These are phyloP conservation scores for Eragrostis curvula DNA, from an alignment of 176 grass and related monocot species.

Conservation along the genomic window DNA sequence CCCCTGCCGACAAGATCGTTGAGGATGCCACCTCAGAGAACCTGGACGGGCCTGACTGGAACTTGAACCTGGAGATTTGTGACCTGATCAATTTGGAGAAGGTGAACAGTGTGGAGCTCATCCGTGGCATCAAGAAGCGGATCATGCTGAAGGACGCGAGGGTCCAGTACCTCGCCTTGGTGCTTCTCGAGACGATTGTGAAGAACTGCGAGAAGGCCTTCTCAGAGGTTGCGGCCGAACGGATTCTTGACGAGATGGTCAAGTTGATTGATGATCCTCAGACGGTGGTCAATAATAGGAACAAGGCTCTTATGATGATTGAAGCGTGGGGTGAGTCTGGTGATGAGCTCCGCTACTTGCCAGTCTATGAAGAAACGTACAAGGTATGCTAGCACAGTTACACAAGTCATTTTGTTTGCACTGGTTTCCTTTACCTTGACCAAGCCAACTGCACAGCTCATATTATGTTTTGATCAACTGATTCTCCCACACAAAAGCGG, in stretches of 20 bases:
- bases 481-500: neutral
- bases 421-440: neutral
- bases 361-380: slow-evolving; percentile 93
- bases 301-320: slow-evolving; percentile 79
- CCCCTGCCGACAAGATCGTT: slow-evolving; percentile 75
- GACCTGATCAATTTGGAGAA: slow-evolving; percentile 79
- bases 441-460: neutral
- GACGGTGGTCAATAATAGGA: slow-evolving; percentile 85
- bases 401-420: neutral
- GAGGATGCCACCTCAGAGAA: slow-evolving; percentile 84
- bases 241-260: slow-evolving; percentile 93
- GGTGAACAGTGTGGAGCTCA: slow-evolving; percentile 73
- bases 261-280: slow-evolving; percentile 90
- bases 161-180: slow-evolving; percentile 80
- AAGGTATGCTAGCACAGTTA: slow-evolving; percentile 53
- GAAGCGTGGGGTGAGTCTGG: slow-evolving; percentile 88
- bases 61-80: slow-evolving; percentile 83
- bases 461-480: slow-evolving; percentile 1
- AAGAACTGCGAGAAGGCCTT: slow-evolving; percentile 97
- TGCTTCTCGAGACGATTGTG: slow-evolving; percentile 86
- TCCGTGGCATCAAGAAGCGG: slow-evolving; percentile 86
- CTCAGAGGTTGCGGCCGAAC: slow-evolving; percentile 86
- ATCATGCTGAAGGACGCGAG: slow-evolving; percentile 87
- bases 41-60: slow-evolving; percentile 79
- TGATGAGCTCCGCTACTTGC: slow-evolving; percentile 88